These are phyloP conservation scores for Neonectria sp. DNA, from an alignment of 2,329 filamentous ascomycete species.

Conservation along the genomic window DNA sequence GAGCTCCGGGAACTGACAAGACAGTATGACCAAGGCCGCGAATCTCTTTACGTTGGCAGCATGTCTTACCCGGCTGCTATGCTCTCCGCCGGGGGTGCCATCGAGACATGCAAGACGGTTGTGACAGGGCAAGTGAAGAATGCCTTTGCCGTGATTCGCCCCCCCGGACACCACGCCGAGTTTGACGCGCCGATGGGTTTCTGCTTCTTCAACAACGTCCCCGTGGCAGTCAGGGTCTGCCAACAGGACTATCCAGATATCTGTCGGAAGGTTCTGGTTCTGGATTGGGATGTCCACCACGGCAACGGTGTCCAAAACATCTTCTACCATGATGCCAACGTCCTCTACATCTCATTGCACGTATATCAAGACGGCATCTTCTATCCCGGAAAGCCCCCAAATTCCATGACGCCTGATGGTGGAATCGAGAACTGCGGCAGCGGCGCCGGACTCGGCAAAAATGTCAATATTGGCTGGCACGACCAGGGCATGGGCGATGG, in stretches of 20 bases:
- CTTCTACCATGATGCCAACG: slow-evolving; percentile 94
- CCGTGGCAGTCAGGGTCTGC: slow-evolving; percentile 90
- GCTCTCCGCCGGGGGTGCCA: slow-evolving; percentile 91
- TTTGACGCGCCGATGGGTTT: slow-evolving; percentile 90
- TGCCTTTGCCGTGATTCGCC: slow-evolving; percentile 93
- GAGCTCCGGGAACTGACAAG: slow-evolving; percentile 79
- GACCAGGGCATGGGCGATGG: slow-evolving; percentile 91
- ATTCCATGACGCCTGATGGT: slow-evolving; percentile 71
- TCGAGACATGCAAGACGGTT: slow-evolving; percentile 96
- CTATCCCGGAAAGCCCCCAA: slow-evolving; percentile 80
- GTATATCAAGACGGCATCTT: slow-evolving; percentile 88
- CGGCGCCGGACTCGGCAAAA: slow-evolving; percentile 70
- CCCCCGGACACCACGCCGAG: slow-evolving; percentile 96
- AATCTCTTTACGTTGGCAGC: slow-evolving; percentile 87
- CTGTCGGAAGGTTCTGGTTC: slow-evolving; percentile 90
- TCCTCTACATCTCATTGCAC: slow-evolving; percentile 95
- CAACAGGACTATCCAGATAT: slow-evolving; percentile 83
- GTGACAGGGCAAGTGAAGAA: slow-evolving; percentile 89
- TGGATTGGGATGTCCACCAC: slow-evolving; percentile 90
- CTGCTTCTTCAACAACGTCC: slow-evolving; percentile 98
- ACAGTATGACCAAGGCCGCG: slow-evolving; percentile 73
- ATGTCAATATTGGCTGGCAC: slow-evolving; percentile 78
- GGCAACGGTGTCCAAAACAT: slow-evolving; percentile 97
- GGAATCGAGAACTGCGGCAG: slow-evolving; percentile 72
- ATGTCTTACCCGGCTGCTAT: slow-evolving; percentile 86